These are phyloP conservation scores for Dactylis glomerata DNA, from an alignment of 176 grass and related monocot species.

Conservation along the genomic window DNA sequence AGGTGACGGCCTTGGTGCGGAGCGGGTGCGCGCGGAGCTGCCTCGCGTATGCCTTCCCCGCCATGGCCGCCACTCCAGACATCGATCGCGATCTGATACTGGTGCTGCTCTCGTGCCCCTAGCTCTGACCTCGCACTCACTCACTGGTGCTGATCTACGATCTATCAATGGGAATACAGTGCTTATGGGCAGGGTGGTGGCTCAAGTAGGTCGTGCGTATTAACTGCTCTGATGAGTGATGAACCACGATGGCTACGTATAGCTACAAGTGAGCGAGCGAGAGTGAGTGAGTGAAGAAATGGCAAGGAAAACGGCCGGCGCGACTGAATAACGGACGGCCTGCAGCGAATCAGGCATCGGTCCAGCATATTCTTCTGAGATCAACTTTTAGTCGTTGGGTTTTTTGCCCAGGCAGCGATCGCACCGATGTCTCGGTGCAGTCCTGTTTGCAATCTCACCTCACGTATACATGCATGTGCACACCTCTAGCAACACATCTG, in stretches of 20 bases:
- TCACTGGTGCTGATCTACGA: neutral
- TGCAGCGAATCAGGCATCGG: neutral
- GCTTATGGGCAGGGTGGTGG: neutral
- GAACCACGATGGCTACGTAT: no score
- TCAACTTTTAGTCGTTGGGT: no score
- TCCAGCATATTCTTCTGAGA: neutral
- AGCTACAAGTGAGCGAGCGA: no score
- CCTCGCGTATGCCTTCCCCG: slow-evolving; percentile 58
- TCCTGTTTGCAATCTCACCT: no score
- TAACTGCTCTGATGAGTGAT: no score
- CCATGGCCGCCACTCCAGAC: slow-evolving; percentile 67
- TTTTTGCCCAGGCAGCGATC: no score
- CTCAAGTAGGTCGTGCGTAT: no score
- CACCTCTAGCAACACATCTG: no score
- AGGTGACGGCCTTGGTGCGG: slow-evolving; percentile 77
- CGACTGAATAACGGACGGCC: neutral
- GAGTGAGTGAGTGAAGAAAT: no score
- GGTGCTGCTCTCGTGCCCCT: neutral
- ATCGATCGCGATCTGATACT: slow-evolving; percentile 24
- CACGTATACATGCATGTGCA: no score
- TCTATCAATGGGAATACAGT: neutral
- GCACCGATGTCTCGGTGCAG: no score
- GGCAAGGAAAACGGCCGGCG: neutral
- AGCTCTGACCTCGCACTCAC: neutral
- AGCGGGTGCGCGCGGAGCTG: slow-evolving; percentile 65